Conservation (phyloP, 768 basidiomycete species). For the Leccinum rimulosum region DNA sequence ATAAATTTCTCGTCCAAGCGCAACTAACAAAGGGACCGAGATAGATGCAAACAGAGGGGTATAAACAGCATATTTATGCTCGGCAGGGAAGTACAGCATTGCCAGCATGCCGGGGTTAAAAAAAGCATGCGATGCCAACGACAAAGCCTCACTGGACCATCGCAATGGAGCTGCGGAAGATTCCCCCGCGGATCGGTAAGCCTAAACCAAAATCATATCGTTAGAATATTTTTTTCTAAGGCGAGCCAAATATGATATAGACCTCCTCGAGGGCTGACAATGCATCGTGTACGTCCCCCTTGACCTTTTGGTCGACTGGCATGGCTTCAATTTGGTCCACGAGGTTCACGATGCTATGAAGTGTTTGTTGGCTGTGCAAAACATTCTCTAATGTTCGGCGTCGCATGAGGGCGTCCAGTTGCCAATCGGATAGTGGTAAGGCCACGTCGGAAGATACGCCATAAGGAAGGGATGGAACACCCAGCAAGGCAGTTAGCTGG, state of each 20-base stretch:
- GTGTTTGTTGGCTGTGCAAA: slow-evolving; percentile 64
- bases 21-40: slow-evolving; percentile 76
- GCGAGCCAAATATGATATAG: slow-evolving; percentile 17
- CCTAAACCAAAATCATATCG: slow-evolving; percentile 17
- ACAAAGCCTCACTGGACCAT: slow-evolving; percentile 61
- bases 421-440: slow-evolving; percentile 61
- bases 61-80: slow-evolving; percentile 97
- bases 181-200: slow-evolving; percentile 17
- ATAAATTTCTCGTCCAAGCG: slow-evolving; percentile 67
- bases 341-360: slow-evolving; percentile 79
- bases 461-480: slow-evolving; percentile 61
- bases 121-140: slow-evolving; percentile 80
- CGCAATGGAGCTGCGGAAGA: slow-evolving; percentile 41
- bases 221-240: slow-evolving; percentile 9
- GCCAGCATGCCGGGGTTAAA: slow-evolving; percentile 97
- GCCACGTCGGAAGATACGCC: slow-evolving; percentile 36
- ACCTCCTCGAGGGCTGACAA: slow-evolving; percentile 76
- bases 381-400: slow-evolving; percentile 69
- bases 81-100: slow-evolving; percentile 93
- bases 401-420: slow-evolving; percentile 76
- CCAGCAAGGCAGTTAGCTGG: slow-evolving; percentile 80
- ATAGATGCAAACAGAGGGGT: slow-evolving; percentile 92
- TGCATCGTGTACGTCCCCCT: slow-evolving; percentile 65
- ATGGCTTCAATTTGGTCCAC: slow-evolving; percentile 87
- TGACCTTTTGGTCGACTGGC: slow-evolving; percentile 82